These are phyloP conservation scores for Xylaria sp. DNA, from an alignment of 2,329 filamentous ascomycete genomes.

Conservation along the genomic window DNA sequence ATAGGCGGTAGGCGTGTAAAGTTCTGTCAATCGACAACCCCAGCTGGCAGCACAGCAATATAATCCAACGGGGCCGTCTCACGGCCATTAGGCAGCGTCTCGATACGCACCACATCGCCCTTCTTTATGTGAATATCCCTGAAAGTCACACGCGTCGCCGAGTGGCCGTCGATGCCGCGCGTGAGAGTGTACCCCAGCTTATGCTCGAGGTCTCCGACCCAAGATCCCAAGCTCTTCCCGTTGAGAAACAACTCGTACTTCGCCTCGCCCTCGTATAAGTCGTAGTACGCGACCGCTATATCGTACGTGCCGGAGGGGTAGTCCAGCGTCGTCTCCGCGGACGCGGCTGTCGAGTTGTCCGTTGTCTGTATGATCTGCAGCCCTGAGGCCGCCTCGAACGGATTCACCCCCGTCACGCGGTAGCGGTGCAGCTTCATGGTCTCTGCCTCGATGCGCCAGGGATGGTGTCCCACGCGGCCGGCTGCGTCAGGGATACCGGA, in stretches of 20 bases:
- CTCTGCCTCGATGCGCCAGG: slow-evolving; percentile 76
- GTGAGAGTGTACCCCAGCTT: slow-evolving; percentile 68
- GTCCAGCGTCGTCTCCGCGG: slow-evolving; percentile 58
- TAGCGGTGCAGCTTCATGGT: slow-evolving; percentile 71
- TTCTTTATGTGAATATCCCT: slow-evolving; percentile 41
- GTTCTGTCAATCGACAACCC: slow-evolving; percentile 61
- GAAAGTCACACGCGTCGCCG: slow-evolving; percentile 70
- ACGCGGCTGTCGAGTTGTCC: slow-evolving; percentile 62
- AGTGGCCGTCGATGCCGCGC: slow-evolving; percentile 71
- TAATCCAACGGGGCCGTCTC: slow-evolving; percentile 77
- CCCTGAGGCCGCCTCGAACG: slow-evolving; percentile 70
- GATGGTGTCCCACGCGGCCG: slow-evolving; percentile 68
- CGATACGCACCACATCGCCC: slow-evolving; percentile 50
- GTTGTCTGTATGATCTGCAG: slow-evolving; percentile 65
- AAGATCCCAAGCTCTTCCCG: slow-evolving; percentile 63
- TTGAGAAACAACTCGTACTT: slow-evolving; percentile 67
- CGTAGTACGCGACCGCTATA: slow-evolving; percentile 74
- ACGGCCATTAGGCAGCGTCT: slow-evolving; percentile 66
- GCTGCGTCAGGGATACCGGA: slow-evolving; percentile 68
- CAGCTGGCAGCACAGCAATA: slow-evolving; percentile 68
- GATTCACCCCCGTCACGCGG: slow-evolving; percentile 61
- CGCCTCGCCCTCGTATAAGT: slow-evolving; percentile 68
- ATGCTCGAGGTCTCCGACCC: slow-evolving; percentile 70
- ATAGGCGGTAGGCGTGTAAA: background rate
- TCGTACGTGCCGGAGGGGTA: slow-evolving; percentile 68